Conservation (phyloP, 106 monocot genomes). For the Platanthera zijinensis region DNA sequence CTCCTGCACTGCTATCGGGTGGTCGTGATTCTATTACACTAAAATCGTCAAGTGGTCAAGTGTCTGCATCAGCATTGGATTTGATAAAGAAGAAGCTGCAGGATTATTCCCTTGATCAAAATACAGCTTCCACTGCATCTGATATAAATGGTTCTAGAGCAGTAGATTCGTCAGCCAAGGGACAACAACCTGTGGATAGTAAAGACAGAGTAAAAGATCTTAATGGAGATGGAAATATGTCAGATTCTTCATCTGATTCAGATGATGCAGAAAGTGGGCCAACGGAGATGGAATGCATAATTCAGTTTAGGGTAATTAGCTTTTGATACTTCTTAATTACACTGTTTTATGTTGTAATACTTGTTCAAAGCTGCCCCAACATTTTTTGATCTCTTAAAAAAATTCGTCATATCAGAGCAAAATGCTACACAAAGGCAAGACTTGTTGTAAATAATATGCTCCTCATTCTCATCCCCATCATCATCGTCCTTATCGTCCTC, state of each 20-base stretch:
- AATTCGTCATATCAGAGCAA: neutral
- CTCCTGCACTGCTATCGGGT: slow-evolving; percentile 63
- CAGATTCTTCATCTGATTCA: slow-evolving; percentile 89
- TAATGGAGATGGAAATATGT: slow-evolving; percentile 57
- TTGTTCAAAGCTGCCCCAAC: neutral
- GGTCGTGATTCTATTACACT: slow-evolving; percentile 58
- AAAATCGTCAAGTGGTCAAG: slow-evolving; percentile 36
- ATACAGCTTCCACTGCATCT: slow-evolving; percentile 25
- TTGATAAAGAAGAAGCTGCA: slow-evolving; percentile 96
- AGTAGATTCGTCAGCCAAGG: slow-evolving; percentile 40
- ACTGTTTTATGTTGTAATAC: neutral
- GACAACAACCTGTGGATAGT: slow-evolving; percentile 23
- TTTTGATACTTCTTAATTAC: neutral
- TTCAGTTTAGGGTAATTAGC: slow-evolving; percentile 77
- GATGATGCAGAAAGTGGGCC: slow-evolving; percentile 77
- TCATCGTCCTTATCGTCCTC: neutral
- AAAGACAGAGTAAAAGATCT: slow-evolving; percentile 70
- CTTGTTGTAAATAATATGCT: neutral
- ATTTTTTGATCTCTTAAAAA: neutral
- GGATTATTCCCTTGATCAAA: slow-evolving; percentile 52
- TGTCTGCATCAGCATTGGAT: slow-evolving; percentile 80
- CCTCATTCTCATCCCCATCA: neutral
- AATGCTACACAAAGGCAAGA: neutral
- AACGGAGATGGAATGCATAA: slow-evolving; percentile 57
- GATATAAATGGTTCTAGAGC: slow-evolving; percentile 48